Evolutionary conservation across 208 protist species (phyloP).

Genomic region (Phytomonas sp.): DNA sequence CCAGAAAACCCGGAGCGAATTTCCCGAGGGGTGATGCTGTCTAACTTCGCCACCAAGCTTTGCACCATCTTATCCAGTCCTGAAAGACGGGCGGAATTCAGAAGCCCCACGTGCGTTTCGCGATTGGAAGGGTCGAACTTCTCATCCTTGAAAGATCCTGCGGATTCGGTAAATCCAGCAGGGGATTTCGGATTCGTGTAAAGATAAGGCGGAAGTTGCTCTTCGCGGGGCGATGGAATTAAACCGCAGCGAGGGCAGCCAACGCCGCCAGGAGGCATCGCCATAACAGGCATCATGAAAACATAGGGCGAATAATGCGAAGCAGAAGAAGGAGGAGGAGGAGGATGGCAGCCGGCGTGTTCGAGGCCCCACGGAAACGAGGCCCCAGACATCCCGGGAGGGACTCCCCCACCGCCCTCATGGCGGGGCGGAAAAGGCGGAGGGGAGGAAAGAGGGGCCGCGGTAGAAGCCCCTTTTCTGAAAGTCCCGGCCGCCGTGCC

Average conservation of each 20-base stretch:
- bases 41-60: background rate
- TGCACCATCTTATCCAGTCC: background rate
- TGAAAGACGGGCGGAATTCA: background rate
- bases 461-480: background rate
- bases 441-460: background rate
- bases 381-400: background rate
- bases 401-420: too few species aligned
- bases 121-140: background rate
- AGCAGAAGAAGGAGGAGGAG: background rate
- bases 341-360: background rate
- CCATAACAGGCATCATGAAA: background rate
- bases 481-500: background rate
- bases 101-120: background rate
- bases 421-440: too few species aligned
- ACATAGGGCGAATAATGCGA: background rate
- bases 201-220: too few species aligned
- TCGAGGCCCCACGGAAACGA: background rate
- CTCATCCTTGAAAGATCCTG: too few species aligned
- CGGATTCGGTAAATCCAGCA: too few species aligned
- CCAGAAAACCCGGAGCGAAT: background rate
- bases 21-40: background rate
- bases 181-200: too few species aligned
- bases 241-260: background rate
- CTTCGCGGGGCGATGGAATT: background rate
- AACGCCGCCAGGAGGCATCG: background rate